Conservation (phyloP, 768 basidiomycete genomes). For the Mycena venus region DNA sequence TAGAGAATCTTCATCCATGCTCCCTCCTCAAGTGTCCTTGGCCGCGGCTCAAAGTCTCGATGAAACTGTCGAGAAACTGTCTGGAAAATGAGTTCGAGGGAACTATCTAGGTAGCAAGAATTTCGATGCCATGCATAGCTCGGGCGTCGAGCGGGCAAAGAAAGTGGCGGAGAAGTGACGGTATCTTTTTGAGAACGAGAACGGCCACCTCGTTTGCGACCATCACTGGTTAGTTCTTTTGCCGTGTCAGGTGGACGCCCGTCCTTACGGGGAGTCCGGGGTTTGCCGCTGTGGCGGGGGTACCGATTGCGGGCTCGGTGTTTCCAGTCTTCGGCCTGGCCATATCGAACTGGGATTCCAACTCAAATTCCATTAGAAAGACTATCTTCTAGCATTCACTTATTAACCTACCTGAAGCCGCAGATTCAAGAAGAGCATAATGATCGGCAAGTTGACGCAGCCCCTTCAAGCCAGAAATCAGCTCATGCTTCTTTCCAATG, state of each 20-base stretch:
- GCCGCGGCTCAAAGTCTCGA: too few species aligned
- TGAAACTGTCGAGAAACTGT: neutral
- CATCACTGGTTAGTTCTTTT: neutral
- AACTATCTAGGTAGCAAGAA: too few species aligned
- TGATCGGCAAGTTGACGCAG: too few species aligned
- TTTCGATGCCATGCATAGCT: too few species aligned
- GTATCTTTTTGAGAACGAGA: neutral
- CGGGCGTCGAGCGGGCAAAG: too few species aligned
- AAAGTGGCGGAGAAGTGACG: too few species aligned
- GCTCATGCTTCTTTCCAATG: neutral
- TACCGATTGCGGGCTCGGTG: neutral
- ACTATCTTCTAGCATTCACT: neutral
- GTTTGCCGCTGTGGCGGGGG: neutral
- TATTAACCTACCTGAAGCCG: neutral
- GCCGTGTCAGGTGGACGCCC: conserved; percentile 1
- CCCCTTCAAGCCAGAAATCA: neutral
- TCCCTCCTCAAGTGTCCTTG: too few species aligned
- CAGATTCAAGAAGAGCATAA: too few species aligned
- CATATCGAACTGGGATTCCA: neutral
- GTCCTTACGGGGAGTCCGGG: too few species aligned
- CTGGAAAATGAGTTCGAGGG: neutral
- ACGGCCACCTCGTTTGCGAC: neutral
- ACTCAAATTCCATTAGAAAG: neutral
- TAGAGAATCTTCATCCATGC: too few species aligned
- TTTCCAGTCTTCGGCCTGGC: neutral